These are phyloP conservation scores for Kwoniella dendrophila DNA, from an alignment of 768 basidiomycete genomes.

Conservation along the genomic window DNA sequence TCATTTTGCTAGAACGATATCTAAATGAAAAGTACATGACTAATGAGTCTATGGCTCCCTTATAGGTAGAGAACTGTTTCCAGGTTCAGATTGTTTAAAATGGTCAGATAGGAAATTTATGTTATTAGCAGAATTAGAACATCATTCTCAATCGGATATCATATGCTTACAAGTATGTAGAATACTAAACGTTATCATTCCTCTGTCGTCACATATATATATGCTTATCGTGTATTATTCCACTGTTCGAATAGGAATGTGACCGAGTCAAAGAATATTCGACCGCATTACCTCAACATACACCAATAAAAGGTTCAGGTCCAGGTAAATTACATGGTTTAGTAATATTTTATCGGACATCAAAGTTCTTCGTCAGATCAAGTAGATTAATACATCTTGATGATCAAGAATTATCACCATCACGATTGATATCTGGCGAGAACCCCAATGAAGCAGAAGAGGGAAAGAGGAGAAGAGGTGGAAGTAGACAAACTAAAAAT, in stretches of 20 bases:
- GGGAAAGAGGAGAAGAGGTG: conserved; percentile 52
- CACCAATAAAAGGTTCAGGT: conserved; percentile 68
- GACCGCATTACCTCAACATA: conserved; percentile 69
- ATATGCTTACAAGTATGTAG: conserved; percentile 76
- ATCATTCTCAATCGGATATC: conserved; percentile 70
- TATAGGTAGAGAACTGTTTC: conserved; percentile 54
- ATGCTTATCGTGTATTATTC: not conserved
- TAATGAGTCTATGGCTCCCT: not conserved
- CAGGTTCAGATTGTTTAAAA: conserved; percentile 69
- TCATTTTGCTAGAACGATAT: not conserved
- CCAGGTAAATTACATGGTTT: conserved; percentile 81
- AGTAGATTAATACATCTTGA: conserved; percentile 70
- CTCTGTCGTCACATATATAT: not conserved
- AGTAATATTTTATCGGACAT: conserved; percentile 71
- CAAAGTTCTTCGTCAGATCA: conserved; percentile 60
- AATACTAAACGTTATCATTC: not conserved
- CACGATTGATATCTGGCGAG: no score
- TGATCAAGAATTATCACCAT: conserved; percentile 63
- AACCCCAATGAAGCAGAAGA: conserved; percentile 63
- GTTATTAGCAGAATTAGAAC: conserved; percentile 73
- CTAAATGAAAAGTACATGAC: not conserved
- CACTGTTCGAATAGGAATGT: conserved; percentile 67
- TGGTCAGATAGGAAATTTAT: conserved; percentile 72
- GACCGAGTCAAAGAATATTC: conserved; percentile 75
- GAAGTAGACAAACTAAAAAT: conserved; percentile 60